phyloP scores from a whole-genome alignment of 139 green algal species.

The Asterochloris erici region DNA sequence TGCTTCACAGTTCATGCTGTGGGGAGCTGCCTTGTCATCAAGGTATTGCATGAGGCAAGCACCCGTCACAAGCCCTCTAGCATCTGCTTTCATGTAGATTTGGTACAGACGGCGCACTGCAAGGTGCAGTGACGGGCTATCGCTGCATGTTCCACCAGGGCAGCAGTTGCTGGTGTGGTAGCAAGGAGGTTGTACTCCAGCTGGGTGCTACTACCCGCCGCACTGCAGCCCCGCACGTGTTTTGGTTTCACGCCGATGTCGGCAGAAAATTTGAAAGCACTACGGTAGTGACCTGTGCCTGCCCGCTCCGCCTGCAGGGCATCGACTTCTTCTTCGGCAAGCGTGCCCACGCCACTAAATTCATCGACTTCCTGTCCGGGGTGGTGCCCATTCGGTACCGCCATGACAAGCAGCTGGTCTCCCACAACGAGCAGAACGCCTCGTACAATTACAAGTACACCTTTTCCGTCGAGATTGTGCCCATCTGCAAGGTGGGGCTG shows the following conservation, averaged over 20 bases:
- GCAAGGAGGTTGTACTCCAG: background rate
- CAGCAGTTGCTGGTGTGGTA: background rate
- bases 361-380: conserved; percentile 93
- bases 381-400: conserved; percentile 67
- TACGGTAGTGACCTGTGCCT: background rate
- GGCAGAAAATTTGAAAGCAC: too few relatives aligned
- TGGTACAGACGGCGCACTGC: too few relatives aligned
- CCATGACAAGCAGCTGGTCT: conserved; percentile 96
- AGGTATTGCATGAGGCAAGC: too few relatives aligned
- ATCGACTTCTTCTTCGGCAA: conserved; percentile 95
- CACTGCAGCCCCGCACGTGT: too few relatives aligned
- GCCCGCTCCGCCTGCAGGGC: conserved; percentile 38
- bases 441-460: conserved; percentile 99
- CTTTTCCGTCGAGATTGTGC: conserved; percentile 93
- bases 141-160: too few relatives aligned
- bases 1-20: too few relatives aligned
- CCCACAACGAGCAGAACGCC: conserved; percentile 87
- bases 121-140: too few relatives aligned
- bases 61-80: too few relatives aligned
- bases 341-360: conserved; percentile 82
- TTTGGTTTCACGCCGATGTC: too few relatives aligned
- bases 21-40: too few relatives aligned
- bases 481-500: conserved; percentile 74
- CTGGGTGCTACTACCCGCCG: background rate
- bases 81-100: too few relatives aligned